Evolutionary conservation across 2,329 filamentous ascomycete genomes (phyloP), one percentile per base, ranked within the genome.

Genomic region (Verticillium longisporum): DNA sequence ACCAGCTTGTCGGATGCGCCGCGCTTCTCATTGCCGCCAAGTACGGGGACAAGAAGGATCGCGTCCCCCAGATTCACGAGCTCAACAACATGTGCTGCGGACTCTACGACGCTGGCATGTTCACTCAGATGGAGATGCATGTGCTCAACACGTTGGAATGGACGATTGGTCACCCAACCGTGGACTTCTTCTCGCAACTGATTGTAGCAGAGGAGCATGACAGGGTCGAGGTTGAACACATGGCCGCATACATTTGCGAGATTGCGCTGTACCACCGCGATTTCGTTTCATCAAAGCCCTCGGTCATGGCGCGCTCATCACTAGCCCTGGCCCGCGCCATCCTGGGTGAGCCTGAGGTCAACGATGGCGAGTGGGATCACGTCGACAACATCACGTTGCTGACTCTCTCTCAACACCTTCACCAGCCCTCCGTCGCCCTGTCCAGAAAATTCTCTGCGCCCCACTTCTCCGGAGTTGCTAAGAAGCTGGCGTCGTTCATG

Each of bases 121-220:
- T 99, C 79, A 94, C 93, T 11, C 95, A 99, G 77, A 99, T 99
- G 95, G 95, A 99, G 80, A 98, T 96, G 93, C 95, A 99, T 75
- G 94, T 99, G 41, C 84, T 99, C 68, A 96, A 97, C 78, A 99
- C 95, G 1, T 85, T 99, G 62, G 92, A 96, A 74, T 99, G 95
- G 95, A 87, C 89, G 67, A 90, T 99, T 67, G 95, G 95, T 60
- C 94, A 98, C 77, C 93, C 95, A 1, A 98, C 95, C 33, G 91
- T 97, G 66, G 94, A 98, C 76, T 91, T 89, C 74, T 99, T 97
- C 78, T 84, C 96, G 56, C 90, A 97, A 72, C 80, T 97, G 64
- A 92, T 94, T 64, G 85, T 96, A 45, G 85, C 90, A 55, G 91
- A 97, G 74, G 91, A 90, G 73, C 77, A 78, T 36, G 84, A 89